Evolutionary conservation across 208 protist species (phyloP).

Genomic region (Acanthamoeba triangularis): DNA sequence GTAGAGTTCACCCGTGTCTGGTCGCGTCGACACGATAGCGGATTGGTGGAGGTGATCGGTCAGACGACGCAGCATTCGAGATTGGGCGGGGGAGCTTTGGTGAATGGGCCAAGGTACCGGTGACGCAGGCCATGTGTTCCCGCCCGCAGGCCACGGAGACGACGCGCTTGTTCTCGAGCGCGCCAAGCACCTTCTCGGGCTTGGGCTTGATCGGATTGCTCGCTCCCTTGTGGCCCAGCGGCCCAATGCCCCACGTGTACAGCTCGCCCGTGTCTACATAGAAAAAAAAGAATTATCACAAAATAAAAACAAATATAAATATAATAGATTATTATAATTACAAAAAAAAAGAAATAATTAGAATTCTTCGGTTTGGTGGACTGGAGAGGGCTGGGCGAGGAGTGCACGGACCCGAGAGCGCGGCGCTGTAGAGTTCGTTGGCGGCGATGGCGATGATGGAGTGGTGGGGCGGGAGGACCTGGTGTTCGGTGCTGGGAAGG

Average conservation of each 20-base stretch:
- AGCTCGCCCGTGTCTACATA: slow-evolving; percentile 41
- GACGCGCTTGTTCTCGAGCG: slow-evolving; percentile 27
- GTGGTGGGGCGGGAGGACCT: neutral
- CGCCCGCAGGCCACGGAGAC: slow-evolving; percentile 19
- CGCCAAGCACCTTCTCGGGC: slow-evolving; percentile 48
- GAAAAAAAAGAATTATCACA: neutral
- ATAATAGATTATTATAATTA: too few relatives aligned
- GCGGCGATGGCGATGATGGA: slow-evolving; percentile 35
- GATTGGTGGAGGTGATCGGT: neutral
- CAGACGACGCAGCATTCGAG: neutral
- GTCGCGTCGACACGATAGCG: too few relatives aligned
- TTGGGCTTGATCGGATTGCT: slow-evolving; percentile 62
- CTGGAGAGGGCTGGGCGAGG: too few relatives aligned
- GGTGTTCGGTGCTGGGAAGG: neutral
- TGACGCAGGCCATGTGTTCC: slow-evolving; percentile 74
- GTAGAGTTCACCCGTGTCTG: slow-evolving; percentile 61
- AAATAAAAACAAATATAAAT: neutral
- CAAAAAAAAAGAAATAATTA: neutral
- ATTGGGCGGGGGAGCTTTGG: neutral
- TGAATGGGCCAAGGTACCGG: neutral
- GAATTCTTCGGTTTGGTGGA: too few relatives aligned
- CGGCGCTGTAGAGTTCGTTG: slow-evolving; percentile 29
- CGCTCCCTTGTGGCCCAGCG: slow-evolving; percentile 44
- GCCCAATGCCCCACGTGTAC: slow-evolving; percentile 69
- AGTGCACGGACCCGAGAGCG: neutral